Evolutionary conservation across 345 rosid species (phyloP).

Genomic region (Euclidium syriacum): DNA sequence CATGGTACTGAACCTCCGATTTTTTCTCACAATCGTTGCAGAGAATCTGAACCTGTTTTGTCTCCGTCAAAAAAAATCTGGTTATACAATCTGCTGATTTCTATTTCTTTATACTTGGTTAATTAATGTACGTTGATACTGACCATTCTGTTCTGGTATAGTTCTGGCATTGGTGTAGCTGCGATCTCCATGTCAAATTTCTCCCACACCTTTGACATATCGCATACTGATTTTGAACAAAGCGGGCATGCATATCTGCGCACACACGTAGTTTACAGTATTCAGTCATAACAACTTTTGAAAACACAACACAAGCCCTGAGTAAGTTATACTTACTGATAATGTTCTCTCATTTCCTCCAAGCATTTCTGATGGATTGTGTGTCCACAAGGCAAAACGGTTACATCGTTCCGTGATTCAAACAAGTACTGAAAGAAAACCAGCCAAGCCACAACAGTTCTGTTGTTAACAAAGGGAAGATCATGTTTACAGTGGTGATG

Average conservation of each 20-base stretch:
- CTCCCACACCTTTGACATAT: conserved; percentile 94
- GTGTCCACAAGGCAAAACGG: conserved; percentile 81
- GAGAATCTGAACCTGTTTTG: conserved; percentile 66
- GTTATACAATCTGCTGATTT: neutral
- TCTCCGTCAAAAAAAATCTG: neutral
- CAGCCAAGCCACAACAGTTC: neutral
- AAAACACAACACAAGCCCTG: neutral
- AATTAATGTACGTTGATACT: neutral
- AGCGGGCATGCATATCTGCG: conserved; percentile 82
- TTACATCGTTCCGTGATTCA: conserved; percentile 67
- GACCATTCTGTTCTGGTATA: conserved; percentile 58
- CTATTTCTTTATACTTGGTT: neutral
- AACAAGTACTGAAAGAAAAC: conserved; percentile 59
- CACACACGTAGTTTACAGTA: neutral
- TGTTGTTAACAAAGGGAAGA: neutral
- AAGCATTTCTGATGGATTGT: conserved; percentile 75
- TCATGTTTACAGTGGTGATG: neutral
- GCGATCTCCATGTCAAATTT: conserved; percentile 75
- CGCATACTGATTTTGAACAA: conserved; percentile 86
- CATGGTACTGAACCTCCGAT: conserved; percentile 59
- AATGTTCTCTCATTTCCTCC: conserved; percentile 79
- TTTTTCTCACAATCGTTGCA: conserved; percentile 78
- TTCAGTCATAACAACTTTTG: neutral
- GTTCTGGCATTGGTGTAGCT: conserved; percentile 78
- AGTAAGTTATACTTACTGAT: conserved; percentile 44